phyloP scores from a whole-genome alignment of 2,329 filamentous ascomycete species.

The Pseudogymnoascus pannorum region DNA sequence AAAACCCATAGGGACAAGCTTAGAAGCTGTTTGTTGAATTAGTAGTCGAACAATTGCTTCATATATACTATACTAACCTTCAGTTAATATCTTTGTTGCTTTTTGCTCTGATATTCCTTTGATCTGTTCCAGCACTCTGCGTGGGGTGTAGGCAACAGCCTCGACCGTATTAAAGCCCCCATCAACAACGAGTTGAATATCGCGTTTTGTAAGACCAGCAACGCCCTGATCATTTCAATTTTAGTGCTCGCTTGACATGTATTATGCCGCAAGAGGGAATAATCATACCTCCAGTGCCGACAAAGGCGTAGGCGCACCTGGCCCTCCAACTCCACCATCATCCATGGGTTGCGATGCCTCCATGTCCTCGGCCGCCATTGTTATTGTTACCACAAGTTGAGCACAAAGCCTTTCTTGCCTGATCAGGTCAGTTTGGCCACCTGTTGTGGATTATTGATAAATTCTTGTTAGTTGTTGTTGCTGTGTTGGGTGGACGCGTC shows the following conservation, averaged over 20 bases:
- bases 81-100: slow-evolving; percentile 79
- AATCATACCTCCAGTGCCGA: slow-evolving; percentile 70
- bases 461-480: slow-evolving; percentile 2
- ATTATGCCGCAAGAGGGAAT: neutral
- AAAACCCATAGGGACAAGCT: slow-evolving; percentile 97
- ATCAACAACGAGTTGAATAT: slow-evolving; percentile 88
- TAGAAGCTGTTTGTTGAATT: slow-evolving; percentile 58
- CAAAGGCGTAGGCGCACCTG: slow-evolving; percentile 89
- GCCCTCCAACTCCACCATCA: slow-evolving; percentile 67
- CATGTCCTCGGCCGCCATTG: slow-evolving; percentile 28
- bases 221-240: slow-evolving; percentile 58
- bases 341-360: slow-evolving; percentile 66
- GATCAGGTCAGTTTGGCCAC: neutral
- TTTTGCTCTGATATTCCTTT: slow-evolving; percentile 98
- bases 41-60: slow-evolving; percentile 11
- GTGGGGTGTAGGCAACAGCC: slow-evolving; percentile 85
- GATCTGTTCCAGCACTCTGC: slow-evolving; percentile 79
- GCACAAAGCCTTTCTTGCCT: neutral
- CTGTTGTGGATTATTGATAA: neutral
- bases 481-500: neutral
- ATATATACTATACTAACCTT: slow-evolving; percentile 52
- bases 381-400: slow-evolving; percentile 5
- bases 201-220: slow-evolving; percentile 83
- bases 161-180: slow-evolving; percentile 94
- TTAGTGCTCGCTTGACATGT: neutral